phyloP scores from a whole-genome alignment of 306 rosid species.

The Cyamopsis tetragonoloba region DNA sequence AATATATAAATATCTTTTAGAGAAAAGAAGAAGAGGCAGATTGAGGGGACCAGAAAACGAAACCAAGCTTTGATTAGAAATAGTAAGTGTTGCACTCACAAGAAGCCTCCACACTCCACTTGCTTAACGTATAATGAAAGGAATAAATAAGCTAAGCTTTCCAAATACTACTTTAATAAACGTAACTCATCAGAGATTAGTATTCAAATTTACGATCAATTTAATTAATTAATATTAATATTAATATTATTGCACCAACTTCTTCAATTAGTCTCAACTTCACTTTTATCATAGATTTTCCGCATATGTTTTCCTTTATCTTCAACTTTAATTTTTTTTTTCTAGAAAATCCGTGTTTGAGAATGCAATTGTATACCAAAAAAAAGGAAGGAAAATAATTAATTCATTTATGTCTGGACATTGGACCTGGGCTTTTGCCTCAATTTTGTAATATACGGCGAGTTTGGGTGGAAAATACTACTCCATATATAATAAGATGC shows the following conservation, averaged over 20 bases:
- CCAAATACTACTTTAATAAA: no score
- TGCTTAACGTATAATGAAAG: conserved; percentile 18
- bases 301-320: neutral
- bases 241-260: conserved; percentile 18
- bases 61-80: conserved; percentile 30
- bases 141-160: conserved; percentile 27
- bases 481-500: no score
- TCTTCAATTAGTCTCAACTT: neutral
- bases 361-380: no score
- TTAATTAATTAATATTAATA: no score
- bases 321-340: neutral
- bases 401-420: no score
- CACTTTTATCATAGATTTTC: neutral
- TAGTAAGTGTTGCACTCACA: conserved; percentile 24
- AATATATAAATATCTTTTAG: conserved; percentile 5
- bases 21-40: conserved; percentile 17
- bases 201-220: no score
- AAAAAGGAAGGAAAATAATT: no score
- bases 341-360: neutral
- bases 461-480: no score
- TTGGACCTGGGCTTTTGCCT: conserved; percentile 20
- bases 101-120: neutral
- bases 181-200: no score
- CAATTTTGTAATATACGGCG: conserved; percentile 15
- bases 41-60: conserved; percentile 39